phyloP scores from a whole-genome alignment of 495 filamentous ascomycete species.

The Friedmanniomyces simplex region DNA sequence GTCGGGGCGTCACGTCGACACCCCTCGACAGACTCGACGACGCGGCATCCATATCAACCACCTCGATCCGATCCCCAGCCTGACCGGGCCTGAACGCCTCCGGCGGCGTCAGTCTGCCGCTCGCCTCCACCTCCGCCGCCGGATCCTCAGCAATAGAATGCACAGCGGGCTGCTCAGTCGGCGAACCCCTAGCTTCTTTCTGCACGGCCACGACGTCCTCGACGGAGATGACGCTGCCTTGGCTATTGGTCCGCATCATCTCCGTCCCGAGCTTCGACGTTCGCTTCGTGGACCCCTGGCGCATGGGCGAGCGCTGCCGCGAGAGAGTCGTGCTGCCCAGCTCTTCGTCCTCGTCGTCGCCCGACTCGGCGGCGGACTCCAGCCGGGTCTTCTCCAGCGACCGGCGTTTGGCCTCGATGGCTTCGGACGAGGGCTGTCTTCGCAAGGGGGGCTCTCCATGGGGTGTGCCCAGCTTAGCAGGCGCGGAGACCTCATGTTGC shows the following conservation, averaged over 20 bases:
- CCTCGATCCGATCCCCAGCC: constrained; percentile 30
- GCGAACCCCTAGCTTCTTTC: too few relatives aligned
- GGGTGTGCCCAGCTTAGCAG: constrained; percentile 45
- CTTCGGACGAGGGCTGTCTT: constrained; percentile 65
- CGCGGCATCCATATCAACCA: constrained; percentile 30
- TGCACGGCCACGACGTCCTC: constrained; percentile 32
- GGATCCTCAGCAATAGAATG: constrained; percentile 22
- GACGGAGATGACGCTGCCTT: constrained; percentile 61
- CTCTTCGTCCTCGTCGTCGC: constrained; percentile 94
- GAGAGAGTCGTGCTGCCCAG: constrained; percentile 44
- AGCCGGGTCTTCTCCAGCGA: constrained; percentile 63
- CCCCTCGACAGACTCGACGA: neutral
- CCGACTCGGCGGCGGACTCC: constrained; percentile 76
- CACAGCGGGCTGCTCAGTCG: constrained; percentile 14
- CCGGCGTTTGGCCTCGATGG: constrained; percentile 64
- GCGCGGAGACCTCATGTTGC: constrained; percentile 52
- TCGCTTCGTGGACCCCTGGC: constrained; percentile 29
- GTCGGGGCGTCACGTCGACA: constrained; percentile 17
- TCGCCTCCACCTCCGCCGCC: constrained; percentile 17
- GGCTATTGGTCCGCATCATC: constrained; percentile 92
- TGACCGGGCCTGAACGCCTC: constrained; percentile 30
- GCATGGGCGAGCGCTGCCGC: constrained; percentile 50
- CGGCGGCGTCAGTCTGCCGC: constrained; percentile 34
- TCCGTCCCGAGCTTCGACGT: constrained; percentile 76
- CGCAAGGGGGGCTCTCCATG: constrained; percentile 37